Evolutionary conservation across 805 yeast genomes (phyloP), one percentile per base, ranked within the genome.

Genomic region (Yamadazyma kitorensis): DNA sequence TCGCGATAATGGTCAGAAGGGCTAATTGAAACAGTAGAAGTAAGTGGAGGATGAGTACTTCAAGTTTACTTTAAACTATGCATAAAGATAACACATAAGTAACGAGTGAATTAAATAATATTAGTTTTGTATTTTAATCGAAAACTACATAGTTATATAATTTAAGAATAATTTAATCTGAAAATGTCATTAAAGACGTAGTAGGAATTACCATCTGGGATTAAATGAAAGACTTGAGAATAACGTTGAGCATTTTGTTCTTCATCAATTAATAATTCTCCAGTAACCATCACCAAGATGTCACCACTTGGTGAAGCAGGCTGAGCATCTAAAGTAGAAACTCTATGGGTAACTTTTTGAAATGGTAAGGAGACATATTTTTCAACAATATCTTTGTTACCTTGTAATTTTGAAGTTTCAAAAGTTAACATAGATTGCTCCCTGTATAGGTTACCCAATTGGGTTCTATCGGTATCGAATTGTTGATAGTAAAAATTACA

Each of bases 351-450:
- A 38, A 93, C 97, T 67, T 88, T 88, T 59, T 76, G 82, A 74
- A 93, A 93, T 33, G 96, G 96, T 52, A 93, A 75, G 24, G 88
- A 76, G 17, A 78, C 80, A 48, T 93, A 77, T 62, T 93, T 91
- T 70, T 93, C 98, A 44, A 93, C 88, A 55, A 93, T 93, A 52
- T 72, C 82, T 69, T 82, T 81, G 39, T 95, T 86, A 49, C 99
- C 98, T 71, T 91, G 98, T 47, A 85, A 73, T 72, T 91, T 97
- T 40, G 88, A 72, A 36, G 89, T 81, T 70, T 93, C 98, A 54
- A 93, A 93, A 30, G 98, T 93, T 66, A 93, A 74, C 99, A 93
- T 93, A 18, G 97, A 88, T 60, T 86, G 89, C 43, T 87, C 96
- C 61, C 99, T 85, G 80, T 91, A 91, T 54, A 91, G 77, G 70